A percentile compares a stretch with the other conserved stretches of the same genome.
These are phyloP conservation scores for Hypoxylon intermedium DNA, from an alignment of 495 filamentous ascomycete species.

Conservation along the genomic window DNA sequence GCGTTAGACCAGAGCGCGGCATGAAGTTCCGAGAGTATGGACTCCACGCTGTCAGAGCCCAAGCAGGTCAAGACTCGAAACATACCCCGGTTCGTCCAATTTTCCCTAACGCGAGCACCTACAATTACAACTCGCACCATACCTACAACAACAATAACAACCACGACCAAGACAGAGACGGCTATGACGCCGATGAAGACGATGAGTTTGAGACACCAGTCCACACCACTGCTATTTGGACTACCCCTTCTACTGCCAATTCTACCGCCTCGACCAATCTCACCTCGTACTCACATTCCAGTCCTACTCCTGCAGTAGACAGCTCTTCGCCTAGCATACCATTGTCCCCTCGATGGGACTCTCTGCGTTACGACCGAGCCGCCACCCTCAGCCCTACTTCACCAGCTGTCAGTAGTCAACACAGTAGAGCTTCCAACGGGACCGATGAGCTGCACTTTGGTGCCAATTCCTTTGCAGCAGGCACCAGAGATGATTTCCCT, in stretches of 20 bases:
- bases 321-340: constrained; percentile 36
- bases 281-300: constrained; percentile 34
- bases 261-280: constrained; percentile 28
- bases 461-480: constrained; percentile 28
- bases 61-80: constrained; percentile 32
- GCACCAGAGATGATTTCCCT: constrained; percentile 41
- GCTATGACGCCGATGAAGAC: constrained; percentile 33
- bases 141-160: constrained; percentile 11
- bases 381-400: constrained; percentile 30
- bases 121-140: constrained; percentile 17
- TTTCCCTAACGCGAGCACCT: constrained; percentile 33
- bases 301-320: constrained; percentile 20
- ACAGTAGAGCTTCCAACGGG: constrained; percentile 32
- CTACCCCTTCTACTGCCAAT: constrained; percentile 24
- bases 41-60: constrained; percentile 28
- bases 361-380: constrained; percentile 39
- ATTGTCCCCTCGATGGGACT: constrained; percentile 55
- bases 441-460: constrained; percentile 34
- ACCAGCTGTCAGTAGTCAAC: constrained; percentile 22
- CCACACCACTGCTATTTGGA: constrained; percentile 32
- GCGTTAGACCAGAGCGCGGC: constrained; percentile 31
- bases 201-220: constrained; percentile 30
- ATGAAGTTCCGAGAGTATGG: constrained; percentile 29
- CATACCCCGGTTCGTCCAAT: constrained; percentile 33
- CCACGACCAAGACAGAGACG: constrained; percentile 13